phyloP scores from a whole-genome alignment of 805 yeast species.

The Ogataea corticis region DNA sequence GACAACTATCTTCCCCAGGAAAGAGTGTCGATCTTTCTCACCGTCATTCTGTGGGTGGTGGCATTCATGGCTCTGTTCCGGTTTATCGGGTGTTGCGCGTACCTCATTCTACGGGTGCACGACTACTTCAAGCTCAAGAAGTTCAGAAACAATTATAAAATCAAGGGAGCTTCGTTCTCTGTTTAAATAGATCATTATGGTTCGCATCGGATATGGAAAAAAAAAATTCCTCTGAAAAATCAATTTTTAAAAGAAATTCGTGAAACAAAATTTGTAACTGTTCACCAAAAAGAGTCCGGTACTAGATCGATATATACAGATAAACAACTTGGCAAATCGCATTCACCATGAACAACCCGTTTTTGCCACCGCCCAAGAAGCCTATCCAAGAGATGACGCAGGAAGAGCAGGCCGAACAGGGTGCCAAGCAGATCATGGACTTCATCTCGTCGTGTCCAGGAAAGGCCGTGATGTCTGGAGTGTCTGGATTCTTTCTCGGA shows the following conservation, averaged over 20 bases:
- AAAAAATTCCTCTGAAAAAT: neutral
- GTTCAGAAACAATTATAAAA: constrained; percentile 17
- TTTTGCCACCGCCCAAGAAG: constrained; percentile 45
- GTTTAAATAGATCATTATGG: constrained; percentile 6
- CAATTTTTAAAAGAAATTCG: neutral
- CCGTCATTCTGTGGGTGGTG: constrained; percentile 89
- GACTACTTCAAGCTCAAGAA: constrained; percentile 20
- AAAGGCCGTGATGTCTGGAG: constrained; percentile 88
- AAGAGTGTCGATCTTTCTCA: constrained; percentile 67
- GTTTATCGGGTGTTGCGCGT: constrained; percentile 70
- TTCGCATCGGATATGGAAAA: no score
- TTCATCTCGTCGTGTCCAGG: constrained; percentile 95
- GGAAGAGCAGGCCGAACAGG: constrained; percentile 90
- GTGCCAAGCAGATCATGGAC: constrained; percentile 79
- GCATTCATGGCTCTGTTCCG: constrained; percentile 87
- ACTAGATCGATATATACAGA: neutral
- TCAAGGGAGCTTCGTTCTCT: constrained; percentile 22
- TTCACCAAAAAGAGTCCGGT: no score
- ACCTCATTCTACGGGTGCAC: constrained; percentile 40
- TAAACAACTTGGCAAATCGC: no score
- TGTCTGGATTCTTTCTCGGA: constrained; percentile 90
- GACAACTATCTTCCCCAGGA: constrained; percentile 32
- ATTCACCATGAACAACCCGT: constrained; percentile 33
- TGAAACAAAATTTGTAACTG: no score
- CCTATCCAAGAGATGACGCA: constrained; percentile 72